Evolutionary conservation across 305 asterid species (phyloP), one percentile per base, ranked within the genome.

Genomic region (Solanum chacoense): DNA sequence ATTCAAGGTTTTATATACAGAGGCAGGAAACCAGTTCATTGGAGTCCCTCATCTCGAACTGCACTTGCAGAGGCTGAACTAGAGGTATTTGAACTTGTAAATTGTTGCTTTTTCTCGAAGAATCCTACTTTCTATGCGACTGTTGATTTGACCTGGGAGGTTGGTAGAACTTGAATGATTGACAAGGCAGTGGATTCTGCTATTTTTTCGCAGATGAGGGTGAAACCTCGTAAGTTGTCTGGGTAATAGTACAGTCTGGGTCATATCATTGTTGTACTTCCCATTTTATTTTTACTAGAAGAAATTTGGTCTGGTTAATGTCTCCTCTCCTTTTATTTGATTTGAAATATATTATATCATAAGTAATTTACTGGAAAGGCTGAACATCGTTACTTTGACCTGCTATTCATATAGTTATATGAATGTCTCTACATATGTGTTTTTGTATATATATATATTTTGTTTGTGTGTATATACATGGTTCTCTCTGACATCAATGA

Each of bases 51-150:
- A 45, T 97, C 99, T 86, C 94, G 96, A 86, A 97, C 99, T 89
- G 99, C 99, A 91, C 98, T 97, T 90, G 99, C 99, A 67, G 99
- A 97, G 91, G 99, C 99, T 90, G 99, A 97, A 92, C 90, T 97
- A 93, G 99, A 97, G 99, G 99, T 95, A 91, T 79, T 84, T 88
- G 88, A n/a, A 89, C 89, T 83, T 90, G 59, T 80, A 28, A 35
- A 73, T 84, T 74, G 83, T 88, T 63, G 55, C 42, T 74, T 89
- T 59, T 76, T 84, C 72, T 79, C 73, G 50, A 77, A n/a, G 84
- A 28, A 71, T 0, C 45, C 42, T 84, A 50, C 42, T 84, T 31
- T 84, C 74, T 20, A 22, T 55, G 2, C 0, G 45, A 32, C 63
- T 20, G n/a, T 84, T 14, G 55, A 35, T 71, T 71, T 65, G 31